These are phyloP conservation scores for Penicillium hesseltinei DNA, from an alignment of 2,329 filamentous ascomycete genomes.

Conservation along the genomic window DNA sequence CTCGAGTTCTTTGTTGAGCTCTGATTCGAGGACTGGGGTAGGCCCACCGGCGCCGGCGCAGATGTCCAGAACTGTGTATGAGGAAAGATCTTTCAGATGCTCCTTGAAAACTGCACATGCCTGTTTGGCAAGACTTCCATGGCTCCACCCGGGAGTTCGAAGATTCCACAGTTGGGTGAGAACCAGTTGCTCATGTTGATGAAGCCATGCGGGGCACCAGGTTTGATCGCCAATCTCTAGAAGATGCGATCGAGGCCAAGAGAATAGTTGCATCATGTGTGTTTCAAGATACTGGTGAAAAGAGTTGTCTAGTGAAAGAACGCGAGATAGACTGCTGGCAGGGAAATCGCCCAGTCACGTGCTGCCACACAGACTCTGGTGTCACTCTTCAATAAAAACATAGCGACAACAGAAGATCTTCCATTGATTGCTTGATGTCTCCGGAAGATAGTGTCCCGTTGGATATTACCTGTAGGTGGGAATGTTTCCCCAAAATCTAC, in stretches of 20 bases:
- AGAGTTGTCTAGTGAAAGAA: background rate
- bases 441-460: background rate
- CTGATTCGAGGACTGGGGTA: constrained; percentile 61
- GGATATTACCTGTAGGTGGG: background rate
- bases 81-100: constrained; percentile 47
- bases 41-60: constrained; percentile 73
- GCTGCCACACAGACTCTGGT: background rate
- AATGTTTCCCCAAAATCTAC: background rate
- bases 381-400: background rate
- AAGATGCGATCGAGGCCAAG: constrained; percentile 49
- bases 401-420: background rate
- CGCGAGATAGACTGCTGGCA: background rate
- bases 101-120: constrained; percentile 15
- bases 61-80: constrained; percentile 70
- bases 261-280: background rate
- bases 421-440: background rate
- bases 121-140: constrained; percentile 12
- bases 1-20: constrained; percentile 51
- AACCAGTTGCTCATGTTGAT: constrained; percentile 46
- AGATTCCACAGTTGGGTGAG: constrained; percentile 27
- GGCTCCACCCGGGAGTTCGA: constrained; percentile 16
- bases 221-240: constrained; percentile 67
- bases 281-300: background rate
- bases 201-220: constrained; percentile 65
- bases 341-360: background rate